Conservation (phyloP, 768 basidiomycete species). For the Termitomyces sp. region DNA sequence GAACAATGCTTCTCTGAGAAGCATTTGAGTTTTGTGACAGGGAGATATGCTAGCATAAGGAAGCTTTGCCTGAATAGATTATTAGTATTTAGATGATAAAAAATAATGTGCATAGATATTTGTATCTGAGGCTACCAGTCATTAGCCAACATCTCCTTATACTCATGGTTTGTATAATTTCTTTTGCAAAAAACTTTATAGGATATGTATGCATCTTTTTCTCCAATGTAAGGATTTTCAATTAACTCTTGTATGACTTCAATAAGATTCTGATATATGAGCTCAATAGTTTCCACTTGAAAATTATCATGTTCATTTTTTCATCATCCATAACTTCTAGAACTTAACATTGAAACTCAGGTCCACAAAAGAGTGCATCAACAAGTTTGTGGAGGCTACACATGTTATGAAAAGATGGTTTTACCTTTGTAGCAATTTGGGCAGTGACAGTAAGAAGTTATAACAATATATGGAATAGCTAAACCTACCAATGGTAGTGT, state of each 20-base stretch:
- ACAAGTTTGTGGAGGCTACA: too few species aligned
- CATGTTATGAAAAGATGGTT: too few species aligned
- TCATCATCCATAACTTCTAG: constrained; percentile 7
- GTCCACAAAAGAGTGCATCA: too few species aligned
- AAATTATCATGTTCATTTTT: constrained; percentile 1
- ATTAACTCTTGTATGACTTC: not conserved
- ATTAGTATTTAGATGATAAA: too few species aligned
- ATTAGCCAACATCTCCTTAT: not conserved
- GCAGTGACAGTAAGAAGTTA: too few species aligned
- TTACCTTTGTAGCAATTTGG: too few species aligned
- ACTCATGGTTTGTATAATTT: not conserved
- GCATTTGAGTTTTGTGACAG: constrained; percentile 25
- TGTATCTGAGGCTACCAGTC: constrained; percentile 1
- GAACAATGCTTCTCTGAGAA: constrained; percentile 10
- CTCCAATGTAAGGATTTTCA: constrained; percentile 7
- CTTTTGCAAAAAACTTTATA: not conserved
- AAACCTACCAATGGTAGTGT: too few species aligned
- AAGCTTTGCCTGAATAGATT: constrained; percentile 16
- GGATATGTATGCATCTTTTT: not conserved
- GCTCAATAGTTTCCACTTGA: not conserved
- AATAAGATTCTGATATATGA: not conserved
- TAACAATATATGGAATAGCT: too few species aligned
- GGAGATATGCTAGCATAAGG: constrained; percentile 29
- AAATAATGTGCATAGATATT: too few species aligned
- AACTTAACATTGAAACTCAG: constrained; percentile 19